phyloP scores from a whole-genome alignment of 2,329 filamentous ascomycete species.

The Aspergillus jensenii region DNA sequence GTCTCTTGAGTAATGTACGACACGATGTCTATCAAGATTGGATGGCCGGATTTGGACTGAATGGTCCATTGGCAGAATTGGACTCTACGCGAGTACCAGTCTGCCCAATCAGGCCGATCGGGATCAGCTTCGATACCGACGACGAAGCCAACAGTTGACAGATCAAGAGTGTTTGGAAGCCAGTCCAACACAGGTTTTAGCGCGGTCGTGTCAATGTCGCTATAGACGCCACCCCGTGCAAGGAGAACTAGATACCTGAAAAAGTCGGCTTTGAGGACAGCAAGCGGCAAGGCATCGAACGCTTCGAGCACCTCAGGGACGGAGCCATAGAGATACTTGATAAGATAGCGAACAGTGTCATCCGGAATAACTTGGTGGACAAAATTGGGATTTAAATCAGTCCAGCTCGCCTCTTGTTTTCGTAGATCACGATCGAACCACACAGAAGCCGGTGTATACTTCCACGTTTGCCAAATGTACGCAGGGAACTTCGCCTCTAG shows the following conservation, averaged over 20 bases:
- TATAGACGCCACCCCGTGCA: slow-evolving; percentile 79
- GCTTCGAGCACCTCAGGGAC: slow-evolving; percentile 77
- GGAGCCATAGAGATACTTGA: slow-evolving; percentile 82
- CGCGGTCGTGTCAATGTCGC: slow-evolving; percentile 87
- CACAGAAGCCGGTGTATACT: slow-evolving; percentile 73
- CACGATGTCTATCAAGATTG: slow-evolving; percentile 84
- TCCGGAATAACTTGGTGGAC: slow-evolving; percentile 98
- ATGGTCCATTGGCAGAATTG: slow-evolving; percentile 99
- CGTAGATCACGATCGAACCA: slow-evolving; percentile 75
- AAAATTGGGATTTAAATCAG: slow-evolving; percentile 81
- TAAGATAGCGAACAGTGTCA: slow-evolving; percentile 73
- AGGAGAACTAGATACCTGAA: slow-evolving; percentile 75
- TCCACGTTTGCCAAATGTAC: slow-evolving; percentile 99
- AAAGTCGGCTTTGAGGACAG: slow-evolving; percentile 76
- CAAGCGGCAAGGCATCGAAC: slow-evolving; percentile 69
- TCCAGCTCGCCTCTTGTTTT: slow-evolving; percentile 86
- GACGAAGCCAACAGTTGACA: slow-evolving; percentile 77
- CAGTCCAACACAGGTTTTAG: slow-evolving; percentile 82
- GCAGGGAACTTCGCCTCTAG: slow-evolving; percentile 85
- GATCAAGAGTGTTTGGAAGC: slow-evolving; percentile 77
- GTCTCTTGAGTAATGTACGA: slow-evolving; percentile 81
- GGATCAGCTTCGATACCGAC: slow-evolving; percentile 96
- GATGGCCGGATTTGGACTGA: slow-evolving; percentile 90
- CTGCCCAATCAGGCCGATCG: slow-evolving; percentile 83
- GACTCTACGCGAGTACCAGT: slow-evolving; percentile 95